Conservation (phyloP, 441 rosid species). For the Mallotus repandus region DNA sequence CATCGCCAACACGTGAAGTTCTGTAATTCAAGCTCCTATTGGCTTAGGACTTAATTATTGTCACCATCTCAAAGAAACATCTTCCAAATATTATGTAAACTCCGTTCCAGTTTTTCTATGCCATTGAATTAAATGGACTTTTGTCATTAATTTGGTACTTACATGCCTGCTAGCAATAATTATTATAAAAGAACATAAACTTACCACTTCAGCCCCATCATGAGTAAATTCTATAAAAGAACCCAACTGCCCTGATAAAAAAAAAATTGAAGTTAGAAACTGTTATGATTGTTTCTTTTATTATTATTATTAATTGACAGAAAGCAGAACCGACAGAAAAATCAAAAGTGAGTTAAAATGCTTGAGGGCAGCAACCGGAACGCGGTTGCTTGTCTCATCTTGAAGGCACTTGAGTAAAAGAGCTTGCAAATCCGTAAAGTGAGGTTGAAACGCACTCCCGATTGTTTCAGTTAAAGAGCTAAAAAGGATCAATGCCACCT, state of each 20-base stretch:
- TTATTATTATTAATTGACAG: no score
- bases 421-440: constrained; percentile 86
- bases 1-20: neutral
- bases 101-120: no score
- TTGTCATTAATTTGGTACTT: neutral
- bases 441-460: constrained; percentile 84
- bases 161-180: neutral
- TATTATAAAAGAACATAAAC: constrained; percentile 24
- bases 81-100: no score
- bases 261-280: constrained; percentile 12
- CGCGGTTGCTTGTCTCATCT: constrained; percentile 92
- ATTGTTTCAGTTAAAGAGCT: constrained; percentile 98
- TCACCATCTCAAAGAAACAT: no score
- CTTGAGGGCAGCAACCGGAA: constrained; percentile 99
- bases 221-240: constrained; percentile 89
- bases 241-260: constrained; percentile 88
- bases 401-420: constrained; percentile 91
- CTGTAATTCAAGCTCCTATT: no score
- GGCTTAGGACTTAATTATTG: no score
- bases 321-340: neutral
- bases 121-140: no score
- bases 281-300: no score
- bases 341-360: constrained; percentile 31
- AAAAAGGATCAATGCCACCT: constrained; percentile 97
- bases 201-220: constrained; percentile 92